Evolutionary conservation across 306 rosid genomes (phyloP), one percentile per base, ranked within the genome.

Genomic region (Cajanus cajan): DNA sequence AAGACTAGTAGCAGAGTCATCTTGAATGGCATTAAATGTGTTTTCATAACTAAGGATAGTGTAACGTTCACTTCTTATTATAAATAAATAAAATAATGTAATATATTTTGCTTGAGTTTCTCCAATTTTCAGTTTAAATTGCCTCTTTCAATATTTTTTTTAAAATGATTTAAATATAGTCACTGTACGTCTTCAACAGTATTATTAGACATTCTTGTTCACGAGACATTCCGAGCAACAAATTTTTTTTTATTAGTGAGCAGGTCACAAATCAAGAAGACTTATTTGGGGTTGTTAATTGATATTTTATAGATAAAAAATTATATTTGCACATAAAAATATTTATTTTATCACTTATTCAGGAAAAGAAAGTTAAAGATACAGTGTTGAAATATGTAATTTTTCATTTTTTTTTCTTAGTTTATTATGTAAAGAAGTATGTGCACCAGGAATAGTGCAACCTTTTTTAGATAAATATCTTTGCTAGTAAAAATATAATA

Each of bases 1-100:
- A 86, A 90, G 78, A 33, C 39, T 8, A n/a, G 41, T 36, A 81
- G 34, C 73, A 62, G 25, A 62, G 21, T 67, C 50, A 70, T 74
- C 40, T 78, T n/a, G 52, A 73, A 61, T 59, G 54, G 41, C 54
- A 51, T 81, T 73, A 39, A 68, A 65, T 76, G 78, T 86, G 63
- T 36, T 43, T 31, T 78, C 15, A 64, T 51, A 21, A 75, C 64
- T 50, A 40, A 12, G 44, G 50, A 34, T 44, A 48, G 64, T 76
- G 71, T 63, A 74, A 76, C 75, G 10, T 76, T 59, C 37, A 57
- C 83, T 64, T 48, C 51, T 57, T 41, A n/a, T n/a, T 8, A 45
- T 40, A 28, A 28, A 28, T 28, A 28, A 28, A 54, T 48, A 36
- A 52, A 73, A 77, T 77, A 61, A 61, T 71, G 78, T 71, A 51